Percentiles rank a stretch among this genome's conserved stretches.
Evolutionary conservation across 345 rosid species (phyloP).

Genomic region (Capsella bursapastoris): DNA sequence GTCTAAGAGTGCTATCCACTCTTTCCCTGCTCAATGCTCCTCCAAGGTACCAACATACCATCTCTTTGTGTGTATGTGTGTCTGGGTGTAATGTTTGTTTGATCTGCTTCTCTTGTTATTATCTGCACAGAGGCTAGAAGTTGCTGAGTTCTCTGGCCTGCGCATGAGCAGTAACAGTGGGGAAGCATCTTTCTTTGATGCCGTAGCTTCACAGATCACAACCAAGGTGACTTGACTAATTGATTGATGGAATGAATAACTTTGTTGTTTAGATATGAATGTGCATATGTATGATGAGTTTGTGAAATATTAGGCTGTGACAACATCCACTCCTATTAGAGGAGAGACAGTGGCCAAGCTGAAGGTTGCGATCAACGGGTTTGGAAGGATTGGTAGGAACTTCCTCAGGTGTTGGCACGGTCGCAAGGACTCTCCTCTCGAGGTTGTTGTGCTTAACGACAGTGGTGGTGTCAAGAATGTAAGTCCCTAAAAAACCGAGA

Average conservation of each 20-base stretch:
- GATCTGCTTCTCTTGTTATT: constrained; percentile 5
- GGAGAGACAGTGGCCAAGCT: constrained; percentile 79
- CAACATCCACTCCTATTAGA: constrained; percentile 55
- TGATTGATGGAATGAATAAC: background rate
- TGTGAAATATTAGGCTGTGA: constrained; percentile 49
- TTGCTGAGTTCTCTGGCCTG: constrained; percentile 80
- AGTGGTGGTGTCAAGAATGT: constrained; percentile 99
- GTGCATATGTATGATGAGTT: constrained; percentile 23
- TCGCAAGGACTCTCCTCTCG: constrained; percentile 90
- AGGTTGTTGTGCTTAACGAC: constrained; percentile 91
- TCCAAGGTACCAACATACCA: constrained; percentile 53
- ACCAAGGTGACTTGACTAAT: constrained; percentile 56
- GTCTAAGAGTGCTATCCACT: constrained; percentile 55
- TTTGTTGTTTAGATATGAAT: background rate
- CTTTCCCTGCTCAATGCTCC: constrained; percentile 79
- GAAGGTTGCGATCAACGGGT: constrained; percentile 97
- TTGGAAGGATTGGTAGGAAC: constrained; percentile 97
- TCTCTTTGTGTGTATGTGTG: background rate
- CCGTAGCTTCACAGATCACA: constrained; percentile 71
- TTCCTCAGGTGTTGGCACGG: constrained; percentile 99
- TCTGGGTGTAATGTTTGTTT: constrained; percentile 10
- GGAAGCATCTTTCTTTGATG: constrained; percentile 74
- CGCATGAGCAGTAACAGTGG: constrained; percentile 52
- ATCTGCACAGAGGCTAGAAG: constrained; percentile 66
- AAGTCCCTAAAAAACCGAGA: constrained; percentile 17